phyloP scores from a whole-genome alignment of 495 filamentous ascomycete genomes.

The Letharia lupina region DNA sequence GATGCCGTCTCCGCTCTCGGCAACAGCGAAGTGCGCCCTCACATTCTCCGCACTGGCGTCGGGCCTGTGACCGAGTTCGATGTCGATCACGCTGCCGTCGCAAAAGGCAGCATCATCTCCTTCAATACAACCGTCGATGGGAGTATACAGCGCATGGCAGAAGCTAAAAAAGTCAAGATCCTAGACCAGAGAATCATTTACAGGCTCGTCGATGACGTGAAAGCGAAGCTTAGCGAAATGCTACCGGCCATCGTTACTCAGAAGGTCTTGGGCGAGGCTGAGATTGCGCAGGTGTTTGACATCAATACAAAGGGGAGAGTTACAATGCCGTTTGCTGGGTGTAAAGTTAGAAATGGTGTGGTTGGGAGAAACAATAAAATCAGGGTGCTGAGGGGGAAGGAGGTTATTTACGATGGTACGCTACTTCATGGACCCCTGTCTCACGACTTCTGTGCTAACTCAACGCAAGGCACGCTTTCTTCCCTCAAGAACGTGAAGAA shows the following conservation, averaged over 20 bases:
- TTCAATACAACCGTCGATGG: constrained; percentile 75
- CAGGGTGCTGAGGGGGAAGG: constrained; percentile 60
- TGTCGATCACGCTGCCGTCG: constrained; percentile 71
- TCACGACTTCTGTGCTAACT: constrained; percentile 7
- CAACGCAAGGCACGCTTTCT: constrained; percentile 53
- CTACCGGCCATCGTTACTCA: constrained; percentile 56
- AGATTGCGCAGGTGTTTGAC: constrained; percentile 71
- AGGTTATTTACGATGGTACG: constrained; percentile 74
- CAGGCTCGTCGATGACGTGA: constrained; percentile 75
- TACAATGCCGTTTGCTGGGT: constrained; percentile 72
- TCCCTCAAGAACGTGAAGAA: constrained; percentile 90
- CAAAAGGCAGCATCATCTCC: constrained; percentile 63
- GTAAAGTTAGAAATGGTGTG: constrained; percentile 74
- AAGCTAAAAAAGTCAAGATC: constrained; percentile 59
- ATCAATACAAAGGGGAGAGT: constrained; percentile 67
- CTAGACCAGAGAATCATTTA: constrained; percentile 92
- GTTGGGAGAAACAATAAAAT: constrained; percentile 54
- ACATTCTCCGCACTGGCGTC: constrained; percentile 67
- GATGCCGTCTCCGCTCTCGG: constrained; percentile 66
- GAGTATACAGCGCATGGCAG: constrained; percentile 60
- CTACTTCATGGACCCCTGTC: constrained; percentile 14
- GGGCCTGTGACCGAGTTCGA: constrained; percentile 80
- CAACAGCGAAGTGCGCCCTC: constrained; percentile 70
- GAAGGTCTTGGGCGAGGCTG: constrained; percentile 78
- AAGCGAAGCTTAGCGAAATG: constrained; percentile 53